Base-by-base conservation (phyloP, 306 rosid species). In the Fagus sylvatica region DNA sequence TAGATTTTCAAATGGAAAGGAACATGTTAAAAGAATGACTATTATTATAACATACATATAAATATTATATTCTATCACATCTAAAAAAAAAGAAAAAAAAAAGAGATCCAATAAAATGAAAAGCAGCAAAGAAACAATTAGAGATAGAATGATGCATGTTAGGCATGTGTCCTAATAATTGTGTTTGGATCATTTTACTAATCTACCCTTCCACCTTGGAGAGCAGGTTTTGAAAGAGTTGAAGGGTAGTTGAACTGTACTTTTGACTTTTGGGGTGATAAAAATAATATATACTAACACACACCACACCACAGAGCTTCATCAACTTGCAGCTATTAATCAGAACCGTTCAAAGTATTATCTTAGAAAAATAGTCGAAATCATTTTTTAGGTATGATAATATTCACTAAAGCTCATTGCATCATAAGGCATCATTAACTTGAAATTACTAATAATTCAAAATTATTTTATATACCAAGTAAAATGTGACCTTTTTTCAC, bases 251-350 rank as follows among this genome's bases (percentile, higher is more conserved):
- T 74, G 30, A 60, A 46, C 59, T 17, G 17, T 17, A 74, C 6
- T 74, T 32, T 42, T 74, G 78, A 60, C 78, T 60, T 74, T 42
- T 3, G 46, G 71, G 0, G 4, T 28, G 71, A 65, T 65, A 22
- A 22, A 22, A 22, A 22, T 22, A 37, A 39, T 16, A 8, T 65
- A 39, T 30, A 65, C 15, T 19, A 2, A n/a, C 8, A 32, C 46
- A 37, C 13, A 65, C 4, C 10, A 3, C 43, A 34, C 22, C 1
- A 16, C 43, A 39, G 16, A 5, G 69, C 10, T 13, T 2, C 11
- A 12, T 34, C 42, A 61, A 2, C 68, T 61, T 33, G 2, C 51
- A 56, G 4, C 15, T 56, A 28, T 22, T 30, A 56, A 56, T 56
- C 62, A 7, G 12, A 13, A 56, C 68, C 7, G 9, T 33, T 4